These are phyloP conservation scores for Cladophialophora yegresii DNA, from an alignment of 2,329 filamentous ascomycete species.

Conservation along the genomic window DNA sequence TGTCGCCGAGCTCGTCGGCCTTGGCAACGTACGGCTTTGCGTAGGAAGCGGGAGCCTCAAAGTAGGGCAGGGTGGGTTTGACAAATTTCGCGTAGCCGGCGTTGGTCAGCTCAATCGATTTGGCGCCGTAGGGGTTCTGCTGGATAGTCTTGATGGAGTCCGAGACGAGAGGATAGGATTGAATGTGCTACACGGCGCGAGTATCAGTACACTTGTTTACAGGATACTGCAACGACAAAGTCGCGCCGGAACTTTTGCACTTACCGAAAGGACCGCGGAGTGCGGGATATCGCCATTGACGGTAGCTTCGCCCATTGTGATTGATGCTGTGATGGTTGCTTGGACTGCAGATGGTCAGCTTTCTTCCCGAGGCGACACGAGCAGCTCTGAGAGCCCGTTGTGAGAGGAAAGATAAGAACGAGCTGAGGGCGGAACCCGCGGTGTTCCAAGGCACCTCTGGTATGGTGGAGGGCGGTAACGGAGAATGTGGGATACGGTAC, in stretches of 20 bases:
- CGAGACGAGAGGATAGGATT: slow-evolving; percentile 78
- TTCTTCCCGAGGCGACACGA: neutral
- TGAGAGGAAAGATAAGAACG: neutral
- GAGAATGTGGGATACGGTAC: neutral
- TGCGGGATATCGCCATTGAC: slow-evolving; percentile 52
- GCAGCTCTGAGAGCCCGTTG: neutral
- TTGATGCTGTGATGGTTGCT: slow-evolving; percentile 11
- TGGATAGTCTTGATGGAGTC: slow-evolving; percentile 79
- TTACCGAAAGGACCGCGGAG: slow-evolving; percentile 44
- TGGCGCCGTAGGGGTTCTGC: slow-evolving; percentile 78
- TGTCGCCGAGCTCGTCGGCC: slow-evolving; percentile 75
- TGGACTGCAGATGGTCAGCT: slow-evolving; percentile 5
- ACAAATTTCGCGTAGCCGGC: slow-evolving; percentile 74
- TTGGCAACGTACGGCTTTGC: slow-evolving; percentile 81
- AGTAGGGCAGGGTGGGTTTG: slow-evolving; percentile 74
- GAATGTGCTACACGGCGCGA: slow-evolving; percentile 65
- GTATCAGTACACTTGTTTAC: slow-evolving; percentile 7
- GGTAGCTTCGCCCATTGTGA: slow-evolving; percentile 48
- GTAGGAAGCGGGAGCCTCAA: slow-evolving; percentile 77
- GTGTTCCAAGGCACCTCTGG: slow-evolving; percentile 1
- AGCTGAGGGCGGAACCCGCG: slow-evolving; percentile 1
- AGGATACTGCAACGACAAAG: neutral
- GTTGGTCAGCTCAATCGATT: slow-evolving; percentile 74
- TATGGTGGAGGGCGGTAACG: neutral
- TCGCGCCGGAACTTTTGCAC: slow-evolving; percentile 16